Base-by-base conservation (phyloP, 2,329 filamentous ascomycete species). In the Fusarium sacchari region DNA sequence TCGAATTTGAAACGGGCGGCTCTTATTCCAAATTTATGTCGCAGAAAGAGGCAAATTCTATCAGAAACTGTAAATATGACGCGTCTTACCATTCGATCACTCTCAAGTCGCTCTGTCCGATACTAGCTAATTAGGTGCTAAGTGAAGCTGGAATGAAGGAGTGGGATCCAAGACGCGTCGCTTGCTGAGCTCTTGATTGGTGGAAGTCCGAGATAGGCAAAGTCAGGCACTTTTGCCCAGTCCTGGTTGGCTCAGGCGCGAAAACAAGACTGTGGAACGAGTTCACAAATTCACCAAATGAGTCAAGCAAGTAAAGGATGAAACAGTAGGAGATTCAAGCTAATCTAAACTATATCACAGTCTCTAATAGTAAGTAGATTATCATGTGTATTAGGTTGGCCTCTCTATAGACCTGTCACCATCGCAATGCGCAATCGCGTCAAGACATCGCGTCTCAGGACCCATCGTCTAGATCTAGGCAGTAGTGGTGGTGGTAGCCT, bases 291-390 rank as follows among this genome's bases (percentile, higher is more conserved):
- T 32, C 15, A 13, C 46, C 15, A 24, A 12, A 17, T 11, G 22
- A 43, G 37, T 22, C 26, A 20, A 43, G 37, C 15, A 32, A 43
- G 10, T 34, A 15, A 34, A 26, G 17, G 28, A 26, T 43, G 11
- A 24, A 26, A 44, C 17, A 30, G 10, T 26, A 24, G 44, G 39
- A 57, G 39, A 57, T 57, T 57, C 53, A 57, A 34, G 53, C 53
- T 57, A 57, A 57, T 57, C 53, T 57, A 44, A 57, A 57, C 53
- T 44, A 57, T 57, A 44, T 34, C 39, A 32, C 53, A 57, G 39
- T 57, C 28, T 57, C 39, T 57, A 34, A 32, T 43, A 57, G 28
- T 44, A 34, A 57, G 37, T 44, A 34, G 53, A 57, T 57, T 43
- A 34, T 24, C 53, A 26, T 18, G 37, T 34, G 13, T 44, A 44